Conservation (phyloP, 441 rosid genomes). For the Syzygium malaccense region DNA sequence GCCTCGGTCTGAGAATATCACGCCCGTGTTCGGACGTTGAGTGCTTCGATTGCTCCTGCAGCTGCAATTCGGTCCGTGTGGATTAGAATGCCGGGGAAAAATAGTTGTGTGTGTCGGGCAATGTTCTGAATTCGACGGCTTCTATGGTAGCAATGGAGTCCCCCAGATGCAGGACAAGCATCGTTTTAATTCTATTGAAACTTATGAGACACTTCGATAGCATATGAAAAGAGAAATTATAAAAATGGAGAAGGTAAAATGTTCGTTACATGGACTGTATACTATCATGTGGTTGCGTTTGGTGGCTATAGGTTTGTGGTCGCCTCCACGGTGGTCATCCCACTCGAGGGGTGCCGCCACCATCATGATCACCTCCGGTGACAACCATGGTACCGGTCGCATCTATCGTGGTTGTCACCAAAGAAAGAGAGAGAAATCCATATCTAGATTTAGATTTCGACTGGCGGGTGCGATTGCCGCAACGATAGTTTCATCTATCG, state of each 20-base stretch:
- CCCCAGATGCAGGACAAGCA: accelerated
- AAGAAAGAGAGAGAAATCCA: neutral
- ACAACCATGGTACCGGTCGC: neutral
- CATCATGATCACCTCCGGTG: accelerated
- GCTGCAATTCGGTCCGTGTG: neutral
- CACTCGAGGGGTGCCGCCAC: neutral
- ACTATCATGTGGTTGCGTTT: neutral
- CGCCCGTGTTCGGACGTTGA: accelerated
- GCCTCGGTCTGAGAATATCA: neutral
- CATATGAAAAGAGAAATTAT: neutral
- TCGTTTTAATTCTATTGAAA: neutral
- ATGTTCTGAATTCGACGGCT: neutral
- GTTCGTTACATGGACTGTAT: neutral
- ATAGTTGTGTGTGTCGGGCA: too few relatives aligned
- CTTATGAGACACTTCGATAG: accelerated
- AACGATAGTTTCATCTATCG: neutral
- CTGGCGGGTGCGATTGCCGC: accelerated
- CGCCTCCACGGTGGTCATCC: accelerated
- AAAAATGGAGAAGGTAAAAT: neutral
- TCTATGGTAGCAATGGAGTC: neutral
- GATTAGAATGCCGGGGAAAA: neutral
- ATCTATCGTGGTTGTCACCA: neutral
- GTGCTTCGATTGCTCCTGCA: neutral
- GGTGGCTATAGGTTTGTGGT: neutral
- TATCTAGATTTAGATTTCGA: neutral